These are phyloP conservation scores for Solanum piurae DNA, from an alignment of 257 asterid species.

Conservation along the genomic window DNA sequence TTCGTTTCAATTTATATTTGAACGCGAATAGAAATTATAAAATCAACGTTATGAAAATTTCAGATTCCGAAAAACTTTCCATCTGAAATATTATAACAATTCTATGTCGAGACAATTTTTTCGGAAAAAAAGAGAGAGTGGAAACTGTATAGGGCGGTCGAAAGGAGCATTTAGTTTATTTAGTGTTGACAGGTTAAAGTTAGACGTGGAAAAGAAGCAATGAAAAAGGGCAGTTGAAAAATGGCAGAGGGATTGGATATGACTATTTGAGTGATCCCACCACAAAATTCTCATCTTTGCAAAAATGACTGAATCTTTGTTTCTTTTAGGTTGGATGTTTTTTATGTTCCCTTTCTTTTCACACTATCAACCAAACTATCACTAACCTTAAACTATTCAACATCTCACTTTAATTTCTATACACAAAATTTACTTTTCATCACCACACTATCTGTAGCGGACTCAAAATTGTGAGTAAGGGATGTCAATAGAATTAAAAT, in stretches of 20 bases:
- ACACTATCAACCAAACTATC: neutral
- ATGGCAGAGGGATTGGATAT: neutral
- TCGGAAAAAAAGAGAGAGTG: neutral
- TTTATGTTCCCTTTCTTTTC: neutral
- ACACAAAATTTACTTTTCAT: neutral
- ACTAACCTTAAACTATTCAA: neutral
- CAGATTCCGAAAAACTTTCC: no score
- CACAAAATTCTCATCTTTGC: neutral
- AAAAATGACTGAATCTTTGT: neutral
- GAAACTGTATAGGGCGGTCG: neutral
- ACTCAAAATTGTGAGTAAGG: neutral
- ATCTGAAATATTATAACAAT: neutral
- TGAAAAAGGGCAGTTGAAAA: neutral
- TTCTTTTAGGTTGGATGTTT: neutral
- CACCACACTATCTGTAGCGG: neutral
- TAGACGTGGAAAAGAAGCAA: conserved; percentile 34
- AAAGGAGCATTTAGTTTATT: neutral
- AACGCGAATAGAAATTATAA: no score
- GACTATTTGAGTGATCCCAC: neutral
- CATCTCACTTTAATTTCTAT: neutral
- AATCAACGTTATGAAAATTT: no score
- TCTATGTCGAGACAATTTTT: no score
- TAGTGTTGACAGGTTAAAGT: neutral
- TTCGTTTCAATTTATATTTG: neutral
- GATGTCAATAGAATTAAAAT: neutral